phyloP scores from a whole-genome alignment of 352 stramenopile species.

The Phytopythium boreale region DNA sequence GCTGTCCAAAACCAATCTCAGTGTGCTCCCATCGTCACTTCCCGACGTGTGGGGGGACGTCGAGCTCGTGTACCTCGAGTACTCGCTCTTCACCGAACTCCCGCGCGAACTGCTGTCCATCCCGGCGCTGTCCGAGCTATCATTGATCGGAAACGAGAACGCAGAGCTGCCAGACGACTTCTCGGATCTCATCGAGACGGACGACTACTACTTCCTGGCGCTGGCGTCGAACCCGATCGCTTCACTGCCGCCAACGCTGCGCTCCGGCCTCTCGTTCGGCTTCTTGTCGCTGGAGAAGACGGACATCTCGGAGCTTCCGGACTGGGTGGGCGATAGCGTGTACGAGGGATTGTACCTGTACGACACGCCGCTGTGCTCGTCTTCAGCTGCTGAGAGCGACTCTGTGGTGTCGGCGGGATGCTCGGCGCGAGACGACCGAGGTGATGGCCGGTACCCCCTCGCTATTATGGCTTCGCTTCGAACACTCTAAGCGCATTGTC shows the following conservation, averaged over 20 bases:
- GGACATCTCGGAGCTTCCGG: slow-evolving; percentile 5
- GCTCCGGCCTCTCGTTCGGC: slow-evolving; percentile 13
- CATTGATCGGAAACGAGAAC: slow-evolving; percentile 17
- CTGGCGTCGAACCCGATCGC: slow-evolving; percentile 25
- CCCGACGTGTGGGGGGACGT: slow-evolving; percentile 23
- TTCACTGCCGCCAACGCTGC: slow-evolving; percentile 17
- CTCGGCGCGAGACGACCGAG: slow-evolving; percentile 10
- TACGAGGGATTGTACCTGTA: slow-evolving; percentile 24
- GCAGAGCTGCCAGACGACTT: slow-evolving; percentile 19
- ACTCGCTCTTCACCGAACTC: slow-evolving; percentile 16
- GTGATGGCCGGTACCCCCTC: slow-evolving; percentile 15
- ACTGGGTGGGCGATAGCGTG: slow-evolving; percentile 13
- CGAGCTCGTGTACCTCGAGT: slow-evolving; percentile 28
- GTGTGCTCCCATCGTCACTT: slow-evolving; percentile 20
- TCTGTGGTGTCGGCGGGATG: not conserved
- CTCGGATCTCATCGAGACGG: not conserved
- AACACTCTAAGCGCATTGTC: not conserved
- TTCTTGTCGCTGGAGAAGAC: slow-evolving; percentile 24
- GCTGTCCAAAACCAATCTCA: slow-evolving; percentile 37
- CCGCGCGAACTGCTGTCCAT: slow-evolving; percentile 8
- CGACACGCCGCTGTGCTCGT: slow-evolving; percentile 29
- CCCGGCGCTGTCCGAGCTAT: slow-evolving; percentile 2
- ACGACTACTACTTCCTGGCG: slow-evolving; percentile 23
- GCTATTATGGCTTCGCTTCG: slow-evolving; percentile 11
- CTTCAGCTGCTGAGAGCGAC: slow-evolving; percentile 4